Conservation (phyloP, 371 early-diverging fungal species). For the Mortierella sp. region DNA sequence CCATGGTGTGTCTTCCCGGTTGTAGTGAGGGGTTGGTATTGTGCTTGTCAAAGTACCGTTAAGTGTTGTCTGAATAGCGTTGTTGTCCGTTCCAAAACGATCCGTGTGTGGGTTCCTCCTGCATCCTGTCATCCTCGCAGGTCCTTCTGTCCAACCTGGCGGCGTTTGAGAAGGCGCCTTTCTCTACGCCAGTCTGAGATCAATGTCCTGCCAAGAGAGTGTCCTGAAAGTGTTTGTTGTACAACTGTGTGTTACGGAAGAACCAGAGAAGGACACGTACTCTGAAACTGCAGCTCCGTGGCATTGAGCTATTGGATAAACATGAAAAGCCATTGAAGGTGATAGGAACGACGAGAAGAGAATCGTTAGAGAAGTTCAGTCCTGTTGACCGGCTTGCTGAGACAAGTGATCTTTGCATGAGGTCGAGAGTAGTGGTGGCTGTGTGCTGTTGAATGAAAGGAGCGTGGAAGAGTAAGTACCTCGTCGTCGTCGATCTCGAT, state of each 20-base stretch:
- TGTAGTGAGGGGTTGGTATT: background rate
- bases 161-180: background rate
- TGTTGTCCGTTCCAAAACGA: background rate
- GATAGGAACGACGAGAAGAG: background rate
- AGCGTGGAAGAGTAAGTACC: slow-evolving; percentile 7
- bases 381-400: background rate
- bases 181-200: background rate
- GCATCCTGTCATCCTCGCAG: background rate
- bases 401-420: background rate
- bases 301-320: slow-evolving; percentile 23
- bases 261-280: slow-evolving; percentile 19
- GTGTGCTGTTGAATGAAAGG: background rate
- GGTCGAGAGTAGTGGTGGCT: background rate
- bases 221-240: slow-evolving; percentile 5
- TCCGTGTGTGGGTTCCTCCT: background rate
- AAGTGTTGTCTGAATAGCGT: background rate
- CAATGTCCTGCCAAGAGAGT: slow-evolving; percentile 7
- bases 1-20: background rate
- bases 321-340: background rate
- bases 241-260: background rate
- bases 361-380: background rate
- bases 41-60: background rate
- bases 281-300: slow-evolving; percentile 55
- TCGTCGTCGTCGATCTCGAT: slow-evolving; percentile 57
- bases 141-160: background rate